phyloP scores from a whole-genome alignment of 768 basidiomycete genomes.

The Trametes meyenii region DNA sequence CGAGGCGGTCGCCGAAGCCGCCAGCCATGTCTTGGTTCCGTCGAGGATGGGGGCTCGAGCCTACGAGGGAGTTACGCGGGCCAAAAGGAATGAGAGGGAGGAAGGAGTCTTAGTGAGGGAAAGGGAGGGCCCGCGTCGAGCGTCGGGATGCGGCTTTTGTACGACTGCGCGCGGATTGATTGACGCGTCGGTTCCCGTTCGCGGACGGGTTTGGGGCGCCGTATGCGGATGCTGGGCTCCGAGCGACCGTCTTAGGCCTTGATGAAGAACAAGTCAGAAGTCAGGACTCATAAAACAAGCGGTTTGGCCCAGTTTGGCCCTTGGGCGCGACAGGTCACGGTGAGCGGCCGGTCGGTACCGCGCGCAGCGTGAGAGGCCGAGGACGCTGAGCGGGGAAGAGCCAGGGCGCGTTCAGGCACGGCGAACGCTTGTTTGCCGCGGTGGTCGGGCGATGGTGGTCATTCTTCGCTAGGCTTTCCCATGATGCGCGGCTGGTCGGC shows the following conservation, averaged over 20 bases:
- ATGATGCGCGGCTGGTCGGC: background rate
- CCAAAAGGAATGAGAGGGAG: background rate
- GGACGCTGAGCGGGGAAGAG: no score
- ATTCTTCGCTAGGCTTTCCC: background rate
- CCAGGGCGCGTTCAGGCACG: slow-evolving; percentile 4
- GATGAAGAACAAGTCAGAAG: no score
- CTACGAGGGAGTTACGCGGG: background rate
- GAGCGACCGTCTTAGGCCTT: no score
- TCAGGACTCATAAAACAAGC: no score
- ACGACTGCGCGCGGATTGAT: background rate
- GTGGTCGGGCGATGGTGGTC: slow-evolving; percentile 5
- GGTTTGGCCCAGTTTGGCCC: no score
- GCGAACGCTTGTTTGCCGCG: slow-evolving; percentile 1
- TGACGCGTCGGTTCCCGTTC: background rate
- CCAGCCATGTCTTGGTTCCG: slow-evolving; percentile 8
- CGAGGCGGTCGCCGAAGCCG: slow-evolving; percentile 6
- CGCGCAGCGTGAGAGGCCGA: slow-evolving; percentile 11
- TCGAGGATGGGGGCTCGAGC: no score
- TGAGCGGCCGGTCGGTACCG: no score
- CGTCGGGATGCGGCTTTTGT: slow-evolving; percentile 2
- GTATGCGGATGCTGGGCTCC: no score
- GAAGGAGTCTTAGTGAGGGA: slow-evolving; percentile 14
- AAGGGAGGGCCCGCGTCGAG: slow-evolving; percentile 3
- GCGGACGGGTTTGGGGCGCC: no score
- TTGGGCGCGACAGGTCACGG: no score